Evolutionary conservation across 106 monocot genomes (phyloP), one percentile per base, ranked within the genome.

Genomic region (Apostasia shenzhenica): DNA sequence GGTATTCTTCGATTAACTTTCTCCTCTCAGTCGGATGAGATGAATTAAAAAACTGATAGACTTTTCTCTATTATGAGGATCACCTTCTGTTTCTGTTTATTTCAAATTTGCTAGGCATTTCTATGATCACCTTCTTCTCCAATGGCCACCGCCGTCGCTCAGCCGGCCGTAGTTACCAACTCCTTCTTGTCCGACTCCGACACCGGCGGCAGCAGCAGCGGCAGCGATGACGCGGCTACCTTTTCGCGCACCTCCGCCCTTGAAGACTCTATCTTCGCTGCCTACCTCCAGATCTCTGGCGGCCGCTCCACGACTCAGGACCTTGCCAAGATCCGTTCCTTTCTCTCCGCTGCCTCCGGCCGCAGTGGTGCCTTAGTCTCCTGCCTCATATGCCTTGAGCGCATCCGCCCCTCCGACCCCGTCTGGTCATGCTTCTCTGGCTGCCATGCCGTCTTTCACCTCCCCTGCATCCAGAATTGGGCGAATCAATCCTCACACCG

Each of bases 361-460:
- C 72, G 76, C 56, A 69, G 71, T 13, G 63, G 79, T 13, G 70
- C 76, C 37, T 77, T 75, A 70, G 56, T 81, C 46, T 64, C 86
- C 44, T 95, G 91, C 82, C 88, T 95, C 76, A 88, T 95, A 77
- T 95, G 95, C 78, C 84, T 95, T 72, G 80, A 74, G 45, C 95
- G 88, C 73, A 72, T 95, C 78, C 95, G 95, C 57, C 84, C 75
- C 46, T 69, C 86, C 26, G 84, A 95, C 57, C 88, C 91, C 55
- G 65, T 79, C 59, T 95, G 95, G 95, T 84, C 95, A 60, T 95
- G 95, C 84, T 80, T 77, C 48, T 49, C 80, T 62, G 82, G 82
- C 4, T 95, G 95, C 77, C 78, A 91, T 61, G 88, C 84, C 67
- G 14, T 82, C 76, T 86, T 92, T 72, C 95, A 95, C 71, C 95